phyloP scores from a whole-genome alignment of 2,329 filamentous ascomycete species.

The Penicillium sp. region DNA sequence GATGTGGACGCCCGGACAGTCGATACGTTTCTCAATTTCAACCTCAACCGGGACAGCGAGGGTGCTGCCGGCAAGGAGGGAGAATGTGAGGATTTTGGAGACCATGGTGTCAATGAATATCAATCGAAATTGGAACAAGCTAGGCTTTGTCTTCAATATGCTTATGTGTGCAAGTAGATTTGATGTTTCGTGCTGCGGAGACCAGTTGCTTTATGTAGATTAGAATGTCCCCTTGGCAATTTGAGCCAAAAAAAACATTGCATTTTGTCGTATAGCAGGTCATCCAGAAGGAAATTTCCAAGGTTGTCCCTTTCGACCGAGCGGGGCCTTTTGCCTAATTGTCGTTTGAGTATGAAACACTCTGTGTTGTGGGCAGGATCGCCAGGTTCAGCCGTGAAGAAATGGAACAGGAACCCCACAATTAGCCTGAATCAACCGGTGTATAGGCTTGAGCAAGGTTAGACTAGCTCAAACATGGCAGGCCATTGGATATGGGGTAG shows the following conservation, averaged over 20 bases:
- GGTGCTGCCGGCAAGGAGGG: slow-evolving; percentile 8
- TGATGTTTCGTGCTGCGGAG: no score
- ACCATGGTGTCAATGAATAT: not conserved
- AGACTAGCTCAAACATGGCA: not conserved
- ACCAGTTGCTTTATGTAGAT: slow-evolving; percentile 1
- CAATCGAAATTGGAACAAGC: not conserved
- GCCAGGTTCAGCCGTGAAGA: slow-evolving; percentile 15
- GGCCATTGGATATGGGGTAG: not conserved
- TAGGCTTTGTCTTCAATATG: not conserved
- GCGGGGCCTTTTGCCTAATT: slow-evolving; percentile 11
- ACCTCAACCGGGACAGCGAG: slow-evolving; percentile 12
- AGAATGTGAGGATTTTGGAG: slow-evolving; percentile 6
- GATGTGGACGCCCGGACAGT: slow-evolving; percentile 50
- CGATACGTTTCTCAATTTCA: slow-evolving; percentile 17
- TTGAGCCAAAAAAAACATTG: not conserved
- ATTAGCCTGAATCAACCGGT: slow-evolving; percentile 18
- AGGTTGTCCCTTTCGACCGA: slow-evolving; percentile 12
- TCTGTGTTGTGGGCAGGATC: not conserved
- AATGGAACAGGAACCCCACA: not conserved
- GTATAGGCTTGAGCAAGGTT: not conserved
- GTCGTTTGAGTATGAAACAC: not conserved
- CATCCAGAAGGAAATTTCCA: not conserved
- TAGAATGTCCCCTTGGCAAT: not conserved
- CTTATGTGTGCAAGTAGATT: not conserved
- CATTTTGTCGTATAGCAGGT: not conserved